Percentiles rank a stretch among this genome's conserved stretches.
These are phyloP conservation scores for Crithidia fasciculata DNA, from an alignment of 208 protist species.

Conservation along the genomic window DNA sequence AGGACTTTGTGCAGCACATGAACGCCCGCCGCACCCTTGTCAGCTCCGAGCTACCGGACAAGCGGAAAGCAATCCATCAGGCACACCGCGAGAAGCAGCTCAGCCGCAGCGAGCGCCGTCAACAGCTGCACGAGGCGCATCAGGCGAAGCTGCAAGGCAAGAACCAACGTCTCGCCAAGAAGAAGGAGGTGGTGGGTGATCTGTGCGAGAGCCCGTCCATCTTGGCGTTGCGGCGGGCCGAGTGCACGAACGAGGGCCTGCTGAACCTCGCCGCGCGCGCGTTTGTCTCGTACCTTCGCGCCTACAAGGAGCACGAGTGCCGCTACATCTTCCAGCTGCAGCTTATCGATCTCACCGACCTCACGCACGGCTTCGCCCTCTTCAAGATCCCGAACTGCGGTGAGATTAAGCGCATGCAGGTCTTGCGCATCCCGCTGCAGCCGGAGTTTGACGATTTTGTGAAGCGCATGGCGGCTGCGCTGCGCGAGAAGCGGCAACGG, in stretches of 20 bases:
- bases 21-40: slow-evolving; percentile 78
- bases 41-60: slow-evolving; percentile 67
- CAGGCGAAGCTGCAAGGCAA: slow-evolving; percentile 40
- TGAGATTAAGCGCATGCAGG: slow-evolving; percentile 88
- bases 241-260: slow-evolving; percentile 66
- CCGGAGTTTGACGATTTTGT: slow-evolving; percentile 81
- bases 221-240: slow-evolving; percentile 65
- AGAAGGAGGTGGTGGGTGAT: slow-evolving; percentile 76
- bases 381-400: slow-evolving; percentile 91
- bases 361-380: slow-evolving; percentile 93
- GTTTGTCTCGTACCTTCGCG: slow-evolving; percentile 93
- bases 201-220: slow-evolving; percentile 77
- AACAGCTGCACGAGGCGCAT: slow-evolving; percentile 68
- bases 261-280: slow-evolving; percentile 81
- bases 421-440: slow-evolving; percentile 83
- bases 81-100: slow-evolving; percentile 78
- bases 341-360: slow-evolving; percentile 94
- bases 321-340: slow-evolving; percentile 94
- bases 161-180: slow-evolving; percentile 42
- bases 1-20: slow-evolving; percentile 54
- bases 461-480: slow-evolving; percentile 35
- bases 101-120: slow-evolving; percentile 67
- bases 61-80: slow-evolving; percentile 74
- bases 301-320: slow-evolving; percentile 95
- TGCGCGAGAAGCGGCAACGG: slow-evolving; percentile 71